Evolutionary conservation across 345 rosid species (phyloP), one percentile per base, ranked within the genome.

Genomic region (Syzygium aqueum): DNA sequence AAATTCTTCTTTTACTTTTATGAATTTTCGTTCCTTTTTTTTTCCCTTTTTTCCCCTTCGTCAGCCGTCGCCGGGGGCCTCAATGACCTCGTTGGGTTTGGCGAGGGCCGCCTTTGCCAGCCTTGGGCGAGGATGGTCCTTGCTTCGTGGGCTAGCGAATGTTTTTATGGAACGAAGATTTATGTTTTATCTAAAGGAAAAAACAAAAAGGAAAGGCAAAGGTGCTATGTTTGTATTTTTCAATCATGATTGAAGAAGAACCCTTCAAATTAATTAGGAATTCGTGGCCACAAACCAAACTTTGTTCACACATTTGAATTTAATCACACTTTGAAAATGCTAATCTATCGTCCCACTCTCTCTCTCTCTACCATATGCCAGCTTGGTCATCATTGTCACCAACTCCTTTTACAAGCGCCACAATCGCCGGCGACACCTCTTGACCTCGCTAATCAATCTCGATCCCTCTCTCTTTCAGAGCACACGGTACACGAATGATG

Each of bases 311-410:
- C 33, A n/a, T 61, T n/a, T 14, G 13, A n/a, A 43, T 43, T 43
- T 43, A 43, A n/a, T 61, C 73, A 61, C 37, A 14, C 5, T 61
- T 0, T 13, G 9, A n/a, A 28, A n/a, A 12, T n/a, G 73, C 19
- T 13, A 61, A 14, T 61, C 14, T 33, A 61, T 61, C 0, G 2
- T n/a, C 5, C 2, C 53, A 0, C 46, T 0, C 37, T 7, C 73
- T 0, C 37, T 7, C 73, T n/a, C 37, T 0, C 5, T 14, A 61
- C 33, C 19, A 14, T 0, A 61, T 0, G 73, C 73, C 43, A 33
- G 6, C 46, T 0, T 0, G 25, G 17, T 67, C 11, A 65, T 30
- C 43, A 0, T 19, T 17, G 7, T 67, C 46, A 33, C 37, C 0
- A 1, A 17, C 19, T 13, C 73, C 15, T 61, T 3, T 16, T 61